Evolutionary conservation across 371 early-diverging fungal genomes (phyloP).

Genomic region (Mortierella sp.): DNA sequence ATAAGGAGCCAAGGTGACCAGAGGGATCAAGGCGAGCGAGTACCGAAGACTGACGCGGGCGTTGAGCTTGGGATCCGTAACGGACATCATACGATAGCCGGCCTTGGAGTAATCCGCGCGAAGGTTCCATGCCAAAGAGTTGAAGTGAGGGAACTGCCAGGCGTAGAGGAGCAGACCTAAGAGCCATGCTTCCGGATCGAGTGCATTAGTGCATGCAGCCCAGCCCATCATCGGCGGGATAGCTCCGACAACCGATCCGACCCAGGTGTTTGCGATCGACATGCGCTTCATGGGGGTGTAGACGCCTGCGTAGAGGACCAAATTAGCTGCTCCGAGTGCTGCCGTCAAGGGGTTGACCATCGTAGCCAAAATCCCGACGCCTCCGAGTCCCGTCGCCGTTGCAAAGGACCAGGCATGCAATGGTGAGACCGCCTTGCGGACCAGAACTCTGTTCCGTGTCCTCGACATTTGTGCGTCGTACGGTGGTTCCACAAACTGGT

Average conservation of each 20-base stretch:
- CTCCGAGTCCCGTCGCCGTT: slow-evolving; percentile 76
- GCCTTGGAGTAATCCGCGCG: slow-evolving; percentile 96
- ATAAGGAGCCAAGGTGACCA: slow-evolving; percentile 74
- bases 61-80: slow-evolving; percentile 89
- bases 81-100: slow-evolving; percentile 97
- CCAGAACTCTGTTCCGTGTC: slow-evolving; percentile 91
- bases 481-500: slow-evolving; percentile 96
- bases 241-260: slow-evolving; percentile 95
- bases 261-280: slow-evolving; percentile 97
- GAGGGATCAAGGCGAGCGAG: slow-evolving; percentile 87
- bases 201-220: slow-evolving; percentile 84
- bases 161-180: slow-evolving; percentile 88
- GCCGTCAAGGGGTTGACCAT: slow-evolving; percentile 92
- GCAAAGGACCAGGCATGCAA: slow-evolving; percentile 91
- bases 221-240: slow-evolving; percentile 99
- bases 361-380: slow-evolving; percentile 73
- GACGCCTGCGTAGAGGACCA: slow-evolving; percentile 88
- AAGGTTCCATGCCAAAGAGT: slow-evolving; percentile 92
- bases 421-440: slow-evolving; percentile 85
- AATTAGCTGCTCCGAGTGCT: slow-evolving; percentile 85
- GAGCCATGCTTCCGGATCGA: slow-evolving; percentile 88
- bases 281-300: slow-evolving; percentile 97
- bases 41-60: slow-evolving; percentile 91
- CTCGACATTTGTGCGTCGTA: slow-evolving; percentile 98
- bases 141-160: slow-evolving; percentile 99